These are phyloP conservation scores for Hypoxylon sp. DNA, from an alignment of 2,329 filamentous ascomycete species.

Conservation along the genomic window DNA sequence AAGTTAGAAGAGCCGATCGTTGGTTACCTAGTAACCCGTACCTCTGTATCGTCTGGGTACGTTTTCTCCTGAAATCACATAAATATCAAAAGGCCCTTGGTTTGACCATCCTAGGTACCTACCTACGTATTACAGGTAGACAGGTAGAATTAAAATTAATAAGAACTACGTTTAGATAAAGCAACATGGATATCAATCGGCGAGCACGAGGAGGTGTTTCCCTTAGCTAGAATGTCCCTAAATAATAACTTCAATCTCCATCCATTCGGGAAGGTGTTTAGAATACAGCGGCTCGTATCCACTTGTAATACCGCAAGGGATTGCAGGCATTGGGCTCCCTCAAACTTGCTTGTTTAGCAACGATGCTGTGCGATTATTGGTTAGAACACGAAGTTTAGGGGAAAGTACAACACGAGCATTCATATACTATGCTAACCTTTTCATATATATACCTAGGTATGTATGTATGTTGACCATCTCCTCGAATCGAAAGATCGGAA, in stretches of 20 bases:
- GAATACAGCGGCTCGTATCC: conserved; percentile 19
- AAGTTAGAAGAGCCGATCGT: background rate
- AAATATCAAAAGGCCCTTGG: background rate
- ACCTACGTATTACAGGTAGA: background rate
- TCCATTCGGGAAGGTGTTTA: conserved; percentile 32
- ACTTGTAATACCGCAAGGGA: conserved; percentile 12
- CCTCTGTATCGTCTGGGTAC: background rate
- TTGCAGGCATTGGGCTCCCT: conserved; percentile 24
- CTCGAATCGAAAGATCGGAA: background rate
- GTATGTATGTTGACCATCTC: background rate
- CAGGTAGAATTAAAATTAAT: conserved; percentile 7
- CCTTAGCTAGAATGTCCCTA: background rate
- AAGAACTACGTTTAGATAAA: background rate
- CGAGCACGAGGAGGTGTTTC: background rate
- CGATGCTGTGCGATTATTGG: conserved; percentile 25
- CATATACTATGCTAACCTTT: background rate
- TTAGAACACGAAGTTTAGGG: conserved; percentile 20
- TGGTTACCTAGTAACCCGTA: background rate
- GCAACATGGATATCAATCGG: conserved; percentile 17
- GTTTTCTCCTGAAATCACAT: background rate
- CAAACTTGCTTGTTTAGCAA: conserved; percentile 16
- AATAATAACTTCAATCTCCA: background rate
- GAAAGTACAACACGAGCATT: background rate
- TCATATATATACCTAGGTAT: conserved; percentile 15
- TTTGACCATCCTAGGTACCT: no score